Conservation (phyloP, 768 basidiomycete species). For the Leucosporidium yakuticum region DNA sequence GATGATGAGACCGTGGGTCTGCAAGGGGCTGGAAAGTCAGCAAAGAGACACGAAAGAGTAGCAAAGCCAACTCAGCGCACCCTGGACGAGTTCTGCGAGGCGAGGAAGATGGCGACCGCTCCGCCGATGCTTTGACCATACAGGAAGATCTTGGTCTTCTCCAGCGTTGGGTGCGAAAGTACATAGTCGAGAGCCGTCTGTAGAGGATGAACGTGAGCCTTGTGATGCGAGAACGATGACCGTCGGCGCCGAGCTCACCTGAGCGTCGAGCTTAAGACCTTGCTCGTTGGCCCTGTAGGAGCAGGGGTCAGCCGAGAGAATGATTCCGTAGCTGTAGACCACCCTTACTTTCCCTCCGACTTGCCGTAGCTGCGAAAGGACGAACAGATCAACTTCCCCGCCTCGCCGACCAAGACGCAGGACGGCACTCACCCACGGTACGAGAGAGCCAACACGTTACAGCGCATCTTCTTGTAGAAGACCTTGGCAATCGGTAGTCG, state of each 20-base stretch:
- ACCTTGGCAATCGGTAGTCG: conserved; percentile 78
- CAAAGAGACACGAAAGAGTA: conserved; percentile 3
- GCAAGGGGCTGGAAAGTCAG: neutral
- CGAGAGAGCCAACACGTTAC: conserved; percentile 89
- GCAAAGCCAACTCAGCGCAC: conserved; percentile 44
- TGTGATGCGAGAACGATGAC: neutral
- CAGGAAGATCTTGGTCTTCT: conserved; percentile 62
- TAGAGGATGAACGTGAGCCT: neutral
- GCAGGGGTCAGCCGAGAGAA: neutral
- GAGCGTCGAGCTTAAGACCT: conserved; percentile 68
- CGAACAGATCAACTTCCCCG: conserved; percentile 14
- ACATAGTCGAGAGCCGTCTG: conserved; percentile 64
- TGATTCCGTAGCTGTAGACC: neutral
- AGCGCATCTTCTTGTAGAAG: conserved; percentile 74
- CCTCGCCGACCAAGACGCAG: neutral
- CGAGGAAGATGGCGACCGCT: conserved; percentile 83
- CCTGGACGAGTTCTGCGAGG: conserved; percentile 65
- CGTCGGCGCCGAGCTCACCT: conserved; percentile 49
- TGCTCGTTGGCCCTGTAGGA: conserved; percentile 48
- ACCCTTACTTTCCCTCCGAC: conserved; percentile 72
- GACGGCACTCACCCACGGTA: conserved; percentile 70
- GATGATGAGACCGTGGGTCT: conserved; percentile 74
- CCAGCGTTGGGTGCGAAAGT: conserved; percentile 57
- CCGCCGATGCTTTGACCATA: conserved; percentile 89
- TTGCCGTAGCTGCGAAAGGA: conserved; percentile 60